Percentiles rank a stretch among this genome's conserved stretches.
Conservation (phyloP, 768 basidiomycete species). For the Tricholoma furcatifolium region DNA sequence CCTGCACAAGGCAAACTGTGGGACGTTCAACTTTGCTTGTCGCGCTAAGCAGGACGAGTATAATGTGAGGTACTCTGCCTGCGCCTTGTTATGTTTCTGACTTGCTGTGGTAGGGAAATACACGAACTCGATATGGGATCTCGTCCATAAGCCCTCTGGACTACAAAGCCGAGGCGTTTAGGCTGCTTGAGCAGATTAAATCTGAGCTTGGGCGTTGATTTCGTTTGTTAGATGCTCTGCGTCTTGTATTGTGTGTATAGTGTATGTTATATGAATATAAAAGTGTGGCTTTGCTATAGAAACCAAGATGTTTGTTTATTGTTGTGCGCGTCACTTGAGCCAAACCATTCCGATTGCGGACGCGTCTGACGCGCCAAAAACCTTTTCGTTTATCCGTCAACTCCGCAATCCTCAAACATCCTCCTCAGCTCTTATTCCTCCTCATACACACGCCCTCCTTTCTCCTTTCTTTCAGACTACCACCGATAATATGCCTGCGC, state of each 20-base stretch:
- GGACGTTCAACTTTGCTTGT: slow-evolving; percentile 79
- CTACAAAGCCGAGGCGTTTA: slow-evolving; percentile 64
- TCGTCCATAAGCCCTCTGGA: slow-evolving; percentile 63
- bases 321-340: slow-evolving; percentile 12
- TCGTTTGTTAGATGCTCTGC: not conserved
- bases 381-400: not conserved
- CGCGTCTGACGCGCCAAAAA: slow-evolving; percentile 21
- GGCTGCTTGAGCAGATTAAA: slow-evolving; percentile 58
- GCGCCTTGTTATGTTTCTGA: not conserved
- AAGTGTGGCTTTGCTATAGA: slow-evolving; percentile 8
- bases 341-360: slow-evolving; percentile 25
- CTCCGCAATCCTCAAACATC: slow-evolving; percentile 9
- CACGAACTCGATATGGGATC: slow-evolving; percentile 82
- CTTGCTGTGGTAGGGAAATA: slow-evolving; percentile 57
- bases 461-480: not conserved
- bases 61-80: slow-evolving; percentile 51
- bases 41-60: slow-evolving; percentile 86
- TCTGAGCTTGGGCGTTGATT: slow-evolving; percentile 53
- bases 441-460: not conserved
- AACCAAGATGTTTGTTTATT: slow-evolving; percentile 12
- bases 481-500: slow-evolving; percentile 10
- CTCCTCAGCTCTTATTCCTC: slow-evolving; percentile 3
- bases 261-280: not conserved
- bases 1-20: slow-evolving; percentile 64
- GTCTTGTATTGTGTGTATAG: slow-evolving; percentile 1